A percentile compares a stretch with the other conserved stretches of the same genome.
phyloP scores from a whole-genome alignment of 495 filamentous ascomycete species.

The Eremomyces bilateralis region DNA sequence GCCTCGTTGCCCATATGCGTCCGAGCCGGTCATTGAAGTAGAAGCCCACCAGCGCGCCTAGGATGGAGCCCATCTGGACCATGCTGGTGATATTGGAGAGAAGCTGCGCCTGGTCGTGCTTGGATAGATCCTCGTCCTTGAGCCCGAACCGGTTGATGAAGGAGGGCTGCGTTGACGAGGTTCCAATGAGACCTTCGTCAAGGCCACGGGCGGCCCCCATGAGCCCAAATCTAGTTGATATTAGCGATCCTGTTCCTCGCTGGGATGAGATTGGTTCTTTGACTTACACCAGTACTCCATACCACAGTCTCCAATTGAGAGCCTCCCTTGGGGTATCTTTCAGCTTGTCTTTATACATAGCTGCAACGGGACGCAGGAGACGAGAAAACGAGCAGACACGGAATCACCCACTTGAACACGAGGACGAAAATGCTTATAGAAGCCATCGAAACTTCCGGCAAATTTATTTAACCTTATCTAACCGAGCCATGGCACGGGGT shows the following conservation, averaged over 20 bases:
- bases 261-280: not conserved
- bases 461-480: no score
- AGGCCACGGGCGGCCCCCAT: constrained; percentile 49
- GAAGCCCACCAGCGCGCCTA: constrained; percentile 43
- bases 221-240: constrained; percentile 30
- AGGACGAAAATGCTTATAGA: no score
- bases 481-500: no score
- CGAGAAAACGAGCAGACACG: no score
- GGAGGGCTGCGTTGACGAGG: constrained; percentile 37
- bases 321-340: constrained; percentile 14
- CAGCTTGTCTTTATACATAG: constrained; percentile 6
- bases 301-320: constrained; percentile 16
- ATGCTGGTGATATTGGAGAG: constrained; percentile 50
- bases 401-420: no score
- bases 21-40: constrained; percentile 44
- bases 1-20: constrained; percentile 45
- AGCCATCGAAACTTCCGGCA: no score
- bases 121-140: constrained; percentile 21
- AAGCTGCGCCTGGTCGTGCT: constrained; percentile 34
- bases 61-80: constrained; percentile 49
- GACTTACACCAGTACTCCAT: constrained; percentile 15
- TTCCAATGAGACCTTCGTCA: constrained; percentile 53
- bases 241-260: not conserved
- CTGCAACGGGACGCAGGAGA: no score
- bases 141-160: constrained; percentile 40